Evolutionary conservation across 2,329 filamentous ascomycete genomes (phyloP), one percentile per base, ranked within the genome.

Genomic region (Plectosphaerella plurivora): DNA sequence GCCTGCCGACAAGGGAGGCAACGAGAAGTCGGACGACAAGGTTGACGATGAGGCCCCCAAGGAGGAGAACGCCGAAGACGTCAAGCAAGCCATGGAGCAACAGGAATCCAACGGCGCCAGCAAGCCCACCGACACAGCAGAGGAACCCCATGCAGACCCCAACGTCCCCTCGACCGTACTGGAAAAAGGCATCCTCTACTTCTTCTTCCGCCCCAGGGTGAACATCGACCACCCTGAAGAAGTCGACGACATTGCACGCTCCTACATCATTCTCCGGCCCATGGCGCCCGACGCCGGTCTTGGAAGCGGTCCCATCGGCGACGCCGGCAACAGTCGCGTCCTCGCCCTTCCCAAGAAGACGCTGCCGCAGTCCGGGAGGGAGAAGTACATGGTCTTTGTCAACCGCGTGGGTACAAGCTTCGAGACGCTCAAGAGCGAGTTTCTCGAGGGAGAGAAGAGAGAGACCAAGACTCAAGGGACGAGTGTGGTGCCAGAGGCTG

Each of bases 181-280:
- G 3, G 91, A 97, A 64, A 96, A 94, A 63, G 91, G 91, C 4
- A 81, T 94, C 60, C 85, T 96, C 59, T 96, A 96, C 75, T 96
- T 96, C 77, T 95, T 96, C 74, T 87, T 88, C 61, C 86, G 91
- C 16, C 84, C 84, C 8, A 85, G 90, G 12, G 89, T 96, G 37
- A 82, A 83, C 49, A 78, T 89, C 24, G 82, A 90, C 5, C 78
- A 89, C 7, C 86, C 90, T 0, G 78, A 86, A 16, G 77, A 79
- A 45, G 75, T 93, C 1, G 71, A 79, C 41, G 91, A 96, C 50
- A 80, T 96, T 47, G 83, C 88, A 42, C 86, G 90, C 47, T 91
- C 81, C 56, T 93, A 87, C 72, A 85, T 96, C 61, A 79, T 96
- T 14, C 78, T 96, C 4, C 83, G 88, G 1, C 91, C 91, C 1